These are phyloP conservation scores for Fusarium graminum DNA, from an alignment of 2,329 filamentous ascomycete genomes.

Conservation along the genomic window DNA sequence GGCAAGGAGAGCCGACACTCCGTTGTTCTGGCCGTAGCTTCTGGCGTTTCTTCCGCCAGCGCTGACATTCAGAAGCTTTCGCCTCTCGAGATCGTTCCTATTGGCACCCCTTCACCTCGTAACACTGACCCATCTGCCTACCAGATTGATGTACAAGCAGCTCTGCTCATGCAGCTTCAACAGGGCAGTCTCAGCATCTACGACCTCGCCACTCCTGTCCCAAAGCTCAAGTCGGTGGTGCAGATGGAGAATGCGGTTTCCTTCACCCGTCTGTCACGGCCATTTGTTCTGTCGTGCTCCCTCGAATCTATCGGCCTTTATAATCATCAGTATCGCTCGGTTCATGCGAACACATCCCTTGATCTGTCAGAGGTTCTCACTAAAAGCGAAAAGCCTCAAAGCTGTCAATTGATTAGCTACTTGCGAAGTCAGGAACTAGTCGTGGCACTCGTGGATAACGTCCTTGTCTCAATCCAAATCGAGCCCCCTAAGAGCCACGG, in stretches of 20 bases:
- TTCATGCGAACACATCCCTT: conserved; percentile 65
- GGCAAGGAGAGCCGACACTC: conserved; percentile 51
- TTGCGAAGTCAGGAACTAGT: conserved; percentile 75
- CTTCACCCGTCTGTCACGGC: conserved; percentile 75
- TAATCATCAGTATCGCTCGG: conserved; percentile 75
- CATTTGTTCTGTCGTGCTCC: conserved; percentile 74
- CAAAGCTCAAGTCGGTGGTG: conserved; percentile 69
- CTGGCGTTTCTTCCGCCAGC: conserved; percentile 41
- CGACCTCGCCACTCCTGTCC: conserved; percentile 72
- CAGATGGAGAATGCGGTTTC: conserved; percentile 66
- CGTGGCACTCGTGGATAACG: conserved; percentile 72
- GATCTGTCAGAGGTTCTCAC: conserved; percentile 59
- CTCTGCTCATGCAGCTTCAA: conserved; percentile 71
- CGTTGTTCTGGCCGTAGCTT: conserved; percentile 52
- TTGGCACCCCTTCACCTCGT: conserved; percentile 47
- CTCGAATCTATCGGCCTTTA: conserved; percentile 70
- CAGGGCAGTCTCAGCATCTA: conserved; percentile 69
- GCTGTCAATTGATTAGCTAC: conserved; percentile 68
- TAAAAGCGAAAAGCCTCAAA: conserved; percentile 53
- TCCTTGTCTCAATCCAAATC: conserved; percentile 77
- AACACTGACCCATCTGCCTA: conserved; percentile 54
- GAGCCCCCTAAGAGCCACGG: conserved; percentile 70
- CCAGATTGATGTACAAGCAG: conserved; percentile 72
- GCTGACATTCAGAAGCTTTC: conserved; percentile 55
- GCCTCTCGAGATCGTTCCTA: conserved; percentile 57